Conservation (phyloP, 2,329 filamentous ascomycete species). For the Cercospora sesami region DNA sequence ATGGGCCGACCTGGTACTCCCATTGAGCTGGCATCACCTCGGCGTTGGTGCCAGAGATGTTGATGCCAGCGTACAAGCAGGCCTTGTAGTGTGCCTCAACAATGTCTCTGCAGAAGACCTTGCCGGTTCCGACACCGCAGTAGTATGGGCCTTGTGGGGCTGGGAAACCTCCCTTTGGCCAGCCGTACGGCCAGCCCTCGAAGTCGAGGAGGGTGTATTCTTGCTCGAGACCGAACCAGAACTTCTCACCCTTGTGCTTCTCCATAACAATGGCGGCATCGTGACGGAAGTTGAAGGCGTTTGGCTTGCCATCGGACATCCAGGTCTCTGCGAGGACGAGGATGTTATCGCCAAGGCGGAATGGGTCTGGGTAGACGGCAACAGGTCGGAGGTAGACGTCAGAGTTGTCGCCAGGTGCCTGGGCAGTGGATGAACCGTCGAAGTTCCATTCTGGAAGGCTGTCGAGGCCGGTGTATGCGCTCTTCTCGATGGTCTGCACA, state of each 20-base stretch:
- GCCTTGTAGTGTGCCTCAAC: conserved; percentile 93
- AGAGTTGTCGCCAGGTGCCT: conserved; percentile 92
- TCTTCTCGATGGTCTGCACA: conserved; percentile 59
- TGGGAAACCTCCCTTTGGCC: conserved; percentile 83
- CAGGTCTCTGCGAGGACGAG: conserved; percentile 93
- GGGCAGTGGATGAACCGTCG: conserved; percentile 85
- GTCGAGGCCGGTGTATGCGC: conserved; percentile 57
- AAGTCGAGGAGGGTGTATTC: conserved; percentile 93
- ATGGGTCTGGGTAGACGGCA: conserved; percentile 86
- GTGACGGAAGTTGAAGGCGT: conserved; percentile 98
- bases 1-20: conserved; percentile 97
- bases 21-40: conserved; percentile 98
- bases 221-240: conserved; percentile 98
- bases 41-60: conserved; percentile 97
- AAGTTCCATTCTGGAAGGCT: conserved; percentile 80
- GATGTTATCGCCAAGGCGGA: conserved; percentile 87
- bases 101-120: conserved; percentile 97
- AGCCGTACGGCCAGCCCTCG: conserved; percentile 87
- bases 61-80: conserved; percentile 82
- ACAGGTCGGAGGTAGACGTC: conserved; percentile 94
- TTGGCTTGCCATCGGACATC: conserved; percentile 90
- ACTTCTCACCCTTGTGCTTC: conserved; percentile 74
- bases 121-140: conserved; percentile 95
- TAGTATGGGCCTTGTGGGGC: conserved; percentile 94
- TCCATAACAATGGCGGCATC: conserved; percentile 90